phyloP scores from a whole-genome alignment of 805 yeast genomes.

The Candida tallmaniae region DNA sequence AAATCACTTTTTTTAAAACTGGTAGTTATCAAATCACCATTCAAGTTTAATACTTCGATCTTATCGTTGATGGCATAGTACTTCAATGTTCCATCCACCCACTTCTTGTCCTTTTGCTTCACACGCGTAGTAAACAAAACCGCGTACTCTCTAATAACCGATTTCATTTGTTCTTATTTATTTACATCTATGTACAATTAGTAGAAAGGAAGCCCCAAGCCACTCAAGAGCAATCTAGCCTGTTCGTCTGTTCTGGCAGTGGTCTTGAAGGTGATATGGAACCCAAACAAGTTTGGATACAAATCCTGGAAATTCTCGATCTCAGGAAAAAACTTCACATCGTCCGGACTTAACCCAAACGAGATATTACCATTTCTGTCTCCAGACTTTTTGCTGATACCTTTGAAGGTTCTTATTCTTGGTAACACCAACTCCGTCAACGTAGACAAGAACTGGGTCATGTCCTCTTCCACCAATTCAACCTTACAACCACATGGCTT shows the following conservation, averaged over 20 bases:
- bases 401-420: slow-evolving; percentile 81
- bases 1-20: slow-evolving; percentile 24
- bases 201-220: slow-evolving; percentile 74
- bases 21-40: slow-evolving; percentile 26
- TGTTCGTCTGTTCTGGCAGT: slow-evolving; percentile 86
- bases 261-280: slow-evolving; percentile 81
- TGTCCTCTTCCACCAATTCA: slow-evolving; percentile 69
- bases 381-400: slow-evolving; percentile 72
- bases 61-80: slow-evolving; percentile 47
- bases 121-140: slow-evolving; percentile 44
- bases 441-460: slow-evolving; percentile 81
- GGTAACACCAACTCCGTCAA: slow-evolving; percentile 91
- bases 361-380: slow-evolving; percentile 83
- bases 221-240: slow-evolving; percentile 80
- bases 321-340: slow-evolving; percentile 85
- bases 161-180: slow-evolving; percentile 4
- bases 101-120: slow-evolving; percentile 42
- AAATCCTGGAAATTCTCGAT: slow-evolving; percentile 84
- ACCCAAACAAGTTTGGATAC: slow-evolving; percentile 83
- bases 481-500: slow-evolving; percentile 89
- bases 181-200: slow-evolving; percentile 7
- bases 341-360: slow-evolving; percentile 76
- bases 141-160: slow-evolving; percentile 44
- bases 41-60: slow-evolving; percentile 38
- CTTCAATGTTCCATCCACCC: slow-evolving; percentile 49